Evolutionary conservation across 257 asterid genomes (phyloP).

Genomic region (Capsicum baccatum): DNA sequence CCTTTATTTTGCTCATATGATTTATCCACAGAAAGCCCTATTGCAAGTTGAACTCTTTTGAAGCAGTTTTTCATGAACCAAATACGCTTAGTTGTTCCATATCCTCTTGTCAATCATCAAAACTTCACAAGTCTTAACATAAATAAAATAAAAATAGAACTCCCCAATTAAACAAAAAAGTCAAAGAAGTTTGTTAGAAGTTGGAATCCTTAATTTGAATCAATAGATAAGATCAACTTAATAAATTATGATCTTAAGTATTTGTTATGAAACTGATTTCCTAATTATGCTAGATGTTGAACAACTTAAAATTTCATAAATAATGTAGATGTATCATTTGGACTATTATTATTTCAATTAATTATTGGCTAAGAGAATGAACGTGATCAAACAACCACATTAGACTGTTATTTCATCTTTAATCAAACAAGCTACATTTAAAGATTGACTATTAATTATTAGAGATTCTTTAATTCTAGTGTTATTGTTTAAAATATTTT

Average conservation of each 20-base stretch:
- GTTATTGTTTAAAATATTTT: background rate
- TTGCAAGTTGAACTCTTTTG: too few relatives aligned
- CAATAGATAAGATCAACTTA: constrained; percentile 9
- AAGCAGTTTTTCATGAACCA: too few relatives aligned
- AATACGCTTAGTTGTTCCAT: too few relatives aligned
- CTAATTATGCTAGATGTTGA: background rate
- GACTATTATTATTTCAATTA: background rate
- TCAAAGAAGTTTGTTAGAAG: background rate
- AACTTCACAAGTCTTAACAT: too few relatives aligned
- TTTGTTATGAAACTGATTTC: background rate
- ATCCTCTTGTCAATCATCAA: too few relatives aligned
- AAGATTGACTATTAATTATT: background rate
- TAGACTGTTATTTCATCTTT: background rate
- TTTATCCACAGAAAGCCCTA: too few relatives aligned
- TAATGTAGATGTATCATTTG: background rate
- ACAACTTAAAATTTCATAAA: background rate
- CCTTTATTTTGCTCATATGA: too few relatives aligned
- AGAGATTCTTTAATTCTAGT: background rate
- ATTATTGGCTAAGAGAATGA: constrained; percentile 12
- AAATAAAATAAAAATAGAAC: background rate
- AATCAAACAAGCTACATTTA: constrained; percentile 7
- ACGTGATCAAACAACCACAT: background rate
- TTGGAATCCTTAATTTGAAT: background rate
- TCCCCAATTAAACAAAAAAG: background rate
- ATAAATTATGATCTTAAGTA: background rate